These are phyloP conservation scores for Globisporangium cylindrosporum DNA, from an alignment of 352 stramenopile genomes.

Conservation along the genomic window DNA sequence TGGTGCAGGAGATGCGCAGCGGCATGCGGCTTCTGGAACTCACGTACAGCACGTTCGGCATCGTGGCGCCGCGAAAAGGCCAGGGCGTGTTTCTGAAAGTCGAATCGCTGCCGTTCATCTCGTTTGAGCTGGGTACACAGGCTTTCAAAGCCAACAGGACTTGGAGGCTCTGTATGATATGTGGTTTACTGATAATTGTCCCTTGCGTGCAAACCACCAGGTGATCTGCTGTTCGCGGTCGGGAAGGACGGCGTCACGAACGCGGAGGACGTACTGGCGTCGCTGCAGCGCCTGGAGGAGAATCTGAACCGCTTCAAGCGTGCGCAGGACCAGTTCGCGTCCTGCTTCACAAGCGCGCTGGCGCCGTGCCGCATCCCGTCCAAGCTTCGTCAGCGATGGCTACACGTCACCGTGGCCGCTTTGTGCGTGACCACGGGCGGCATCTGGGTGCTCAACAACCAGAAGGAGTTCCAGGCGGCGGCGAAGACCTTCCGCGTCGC, in stretches of 20 bases:
- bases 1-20: slow-evolving; percentile 37
- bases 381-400: slow-evolving; percentile 70
- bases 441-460: slow-evolving; percentile 65
- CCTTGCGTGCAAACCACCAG: not conserved
- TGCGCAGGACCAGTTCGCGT: slow-evolving; percentile 46
- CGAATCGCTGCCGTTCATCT: slow-evolving; percentile 38
- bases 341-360: slow-evolving; percentile 53
- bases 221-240: slow-evolving; percentile 11
- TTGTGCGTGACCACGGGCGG: slow-evolving; percentile 54
- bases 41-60: slow-evolving; percentile 59
- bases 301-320: slow-evolving; percentile 47
- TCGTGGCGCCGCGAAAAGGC: slow-evolving; percentile 51
- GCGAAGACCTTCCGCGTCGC: slow-evolving; percentile 35
- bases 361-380: slow-evolving; percentile 61
- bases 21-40: slow-evolving; percentile 46
- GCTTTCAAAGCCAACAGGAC: not conserved
- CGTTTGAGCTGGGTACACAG: slow-evolving; percentile 48
- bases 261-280: slow-evolving; percentile 38
- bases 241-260: slow-evolving; percentile 6
- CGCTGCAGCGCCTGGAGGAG: slow-evolving; percentile 39
- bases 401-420: slow-evolving; percentile 54
- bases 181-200: not conserved
- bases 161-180: not conserved
- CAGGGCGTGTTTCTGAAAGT: slow-evolving; percentile 52
- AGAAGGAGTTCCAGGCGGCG: slow-evolving; percentile 56